These are phyloP conservation scores for Blastobotrys indianensis DNA, from an alignment of 1,139 yeast species.

Conservation along the genomic window DNA sequence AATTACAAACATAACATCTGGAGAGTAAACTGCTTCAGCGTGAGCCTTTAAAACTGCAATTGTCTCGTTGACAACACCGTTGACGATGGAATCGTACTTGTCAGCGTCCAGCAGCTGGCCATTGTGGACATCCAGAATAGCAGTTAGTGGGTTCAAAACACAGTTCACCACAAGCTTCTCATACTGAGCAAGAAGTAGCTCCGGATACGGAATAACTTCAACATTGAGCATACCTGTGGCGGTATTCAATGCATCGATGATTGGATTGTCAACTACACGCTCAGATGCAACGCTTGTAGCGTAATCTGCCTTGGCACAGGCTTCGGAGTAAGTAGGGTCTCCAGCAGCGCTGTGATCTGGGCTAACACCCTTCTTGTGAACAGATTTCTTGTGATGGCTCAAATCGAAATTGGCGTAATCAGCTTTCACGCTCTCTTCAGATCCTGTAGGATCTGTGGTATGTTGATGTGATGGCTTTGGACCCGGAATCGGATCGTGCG, in stretches of 20 bases:
- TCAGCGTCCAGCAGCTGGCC: slow-evolving; percentile 49
- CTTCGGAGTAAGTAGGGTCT: slow-evolving; percentile 16
- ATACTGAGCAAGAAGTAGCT: slow-evolving; percentile 56
- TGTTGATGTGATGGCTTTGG: slow-evolving; percentile 5
- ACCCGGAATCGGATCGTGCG: background rate
- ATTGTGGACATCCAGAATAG: slow-evolving; percentile 62
- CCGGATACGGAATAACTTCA: slow-evolving; percentile 44
- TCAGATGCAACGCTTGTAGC: slow-evolving; percentile 2
- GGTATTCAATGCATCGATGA: slow-evolving; percentile 3
- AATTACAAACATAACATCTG: slow-evolving; percentile 18
- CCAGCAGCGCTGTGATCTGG: slow-evolving; percentile 12
- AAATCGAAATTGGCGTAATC: slow-evolving; percentile 9
- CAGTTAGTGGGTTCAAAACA: slow-evolving; percentile 70
- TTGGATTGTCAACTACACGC: slow-evolving; percentile 1
- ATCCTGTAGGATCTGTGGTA: slow-evolving; percentile 15
- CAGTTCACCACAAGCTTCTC: slow-evolving; percentile 72
- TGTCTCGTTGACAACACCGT: slow-evolving; percentile 27
- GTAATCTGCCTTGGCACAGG: slow-evolving; percentile 19
- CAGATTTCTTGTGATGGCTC: too few species aligned
- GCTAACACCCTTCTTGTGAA: slow-evolving; percentile 1
- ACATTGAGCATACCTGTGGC: slow-evolving; percentile 36
- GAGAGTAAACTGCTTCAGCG: slow-evolving; percentile 24
- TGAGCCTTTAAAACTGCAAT: slow-evolving; percentile 28
- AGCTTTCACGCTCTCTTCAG: slow-evolving; percentile 18
- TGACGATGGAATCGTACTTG: slow-evolving; percentile 15